Evolutionary conservation across 2,329 filamentous ascomycete genomes (phyloP).

Genomic region (Botrytis deweyae): DNA sequence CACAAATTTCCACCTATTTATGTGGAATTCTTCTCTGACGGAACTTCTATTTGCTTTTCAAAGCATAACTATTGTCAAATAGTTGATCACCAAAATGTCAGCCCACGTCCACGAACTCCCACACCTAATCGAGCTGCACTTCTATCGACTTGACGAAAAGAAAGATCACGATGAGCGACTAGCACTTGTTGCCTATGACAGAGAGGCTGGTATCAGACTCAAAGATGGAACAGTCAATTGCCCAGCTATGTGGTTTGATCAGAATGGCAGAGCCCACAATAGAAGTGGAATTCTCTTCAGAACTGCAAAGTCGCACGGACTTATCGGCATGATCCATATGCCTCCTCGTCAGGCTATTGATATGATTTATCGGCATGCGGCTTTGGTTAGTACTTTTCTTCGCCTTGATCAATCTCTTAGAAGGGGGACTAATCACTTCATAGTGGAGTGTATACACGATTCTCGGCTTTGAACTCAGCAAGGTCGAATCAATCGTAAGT

Average conservation of each 20-base stretch:
- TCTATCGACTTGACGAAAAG: background rate
- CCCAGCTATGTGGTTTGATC: slow-evolving; percentile 5
- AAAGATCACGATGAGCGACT: slow-evolving; percentile 1
- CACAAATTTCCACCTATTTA: background rate
- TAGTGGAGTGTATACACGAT: slow-evolving; percentile 15
- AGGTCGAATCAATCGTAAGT: background rate
- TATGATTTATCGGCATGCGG: slow-evolving; percentile 5
- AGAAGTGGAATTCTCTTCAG: background rate
- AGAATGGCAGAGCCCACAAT: background rate
- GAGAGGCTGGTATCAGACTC: background rate
- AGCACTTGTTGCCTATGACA: slow-evolving; percentile 4
- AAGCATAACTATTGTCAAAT: too few relatives aligned
- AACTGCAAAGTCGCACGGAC: background rate
- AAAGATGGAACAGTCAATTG: background rate
- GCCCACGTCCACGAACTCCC: background rate
- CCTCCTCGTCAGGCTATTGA: background rate
- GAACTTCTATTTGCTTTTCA: background rate
- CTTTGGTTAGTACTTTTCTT: background rate
- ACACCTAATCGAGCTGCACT: background rate
- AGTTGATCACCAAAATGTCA: background rate
- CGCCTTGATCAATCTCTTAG: accelerated
- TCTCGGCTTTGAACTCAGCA: background rate
- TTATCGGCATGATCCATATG: background rate
- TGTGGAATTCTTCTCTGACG: background rate
- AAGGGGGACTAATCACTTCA: background rate